phyloP scores from a whole-genome alignment of 345 rosid genomes.

The Eucalyptus victrix region DNA sequence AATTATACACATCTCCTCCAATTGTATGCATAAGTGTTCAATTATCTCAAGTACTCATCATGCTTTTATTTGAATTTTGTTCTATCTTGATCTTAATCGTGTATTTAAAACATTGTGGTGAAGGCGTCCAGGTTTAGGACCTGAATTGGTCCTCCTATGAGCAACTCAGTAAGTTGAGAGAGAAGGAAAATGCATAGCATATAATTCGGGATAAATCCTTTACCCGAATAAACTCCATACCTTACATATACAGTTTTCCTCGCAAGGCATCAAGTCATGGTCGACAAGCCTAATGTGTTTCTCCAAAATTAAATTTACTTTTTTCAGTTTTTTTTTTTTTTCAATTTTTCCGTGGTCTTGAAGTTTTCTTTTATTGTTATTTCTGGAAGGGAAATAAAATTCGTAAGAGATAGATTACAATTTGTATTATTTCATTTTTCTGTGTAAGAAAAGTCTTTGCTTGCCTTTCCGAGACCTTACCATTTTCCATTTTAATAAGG shows the following conservation, averaged over 20 bases:
- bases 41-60: neutral
- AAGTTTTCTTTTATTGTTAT: too few relatives aligned
- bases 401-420: neutral
- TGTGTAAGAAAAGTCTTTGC: neutral
- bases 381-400: neutral
- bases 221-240: neutral
- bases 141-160: neutral
- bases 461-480: neutral
- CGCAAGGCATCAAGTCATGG: fast-evolving
- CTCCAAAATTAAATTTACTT: neutral
- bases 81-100: neutral
- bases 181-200: neutral
- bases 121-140: neutral
- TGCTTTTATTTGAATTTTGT: neutral
- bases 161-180: neutral
- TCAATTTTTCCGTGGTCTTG: neutral
- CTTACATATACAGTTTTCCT: too few relatives aligned
- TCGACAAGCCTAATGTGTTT: too few relatives aligned
- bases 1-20: too few relatives aligned
- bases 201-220: neutral
- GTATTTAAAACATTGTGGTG: neutral
- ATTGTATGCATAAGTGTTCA: too few relatives aligned
- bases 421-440: neutral
- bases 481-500: neutral
- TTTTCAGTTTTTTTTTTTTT: neutral